Evolutionary conservation across 1,284 basidiomycete genomes (phyloP), one percentile per base, ranked within the genome.

Genomic region (Microbotryum scabiosae): DNA sequence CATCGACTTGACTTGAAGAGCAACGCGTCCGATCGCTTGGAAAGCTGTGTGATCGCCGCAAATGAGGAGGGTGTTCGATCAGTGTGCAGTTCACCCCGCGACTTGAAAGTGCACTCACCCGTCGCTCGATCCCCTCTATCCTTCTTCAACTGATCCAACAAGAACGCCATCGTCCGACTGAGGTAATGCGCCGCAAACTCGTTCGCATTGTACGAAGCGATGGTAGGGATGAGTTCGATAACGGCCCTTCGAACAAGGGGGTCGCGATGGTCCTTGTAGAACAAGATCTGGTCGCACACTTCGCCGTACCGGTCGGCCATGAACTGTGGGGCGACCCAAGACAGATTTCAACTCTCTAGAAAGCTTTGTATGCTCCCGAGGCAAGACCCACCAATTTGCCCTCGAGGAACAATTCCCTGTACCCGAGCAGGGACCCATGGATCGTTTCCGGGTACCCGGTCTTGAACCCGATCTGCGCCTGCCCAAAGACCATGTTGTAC

Each of bases 21-120:
- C 90, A 45, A 97, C 89, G 70, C 97, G 91, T 1, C 96, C 96
- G 66, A 99, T 93, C 2, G 96, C 92, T 70, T 96, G 86, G 74
- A 97, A 97, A 0, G 93, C 91, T 87, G 64, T 32, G 36, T 30
- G 72, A 60, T 28, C 66, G 65, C 21, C 10, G 36, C 36, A 41
- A 2, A 41, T 12, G 36, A 48, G 55, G 64, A 70, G 28, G 28
- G 28, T 30, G 18, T 7, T 28, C 28, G 9, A 4, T 46, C 48
- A 50, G 46, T 26, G 3, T 16, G 0, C 26, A n/a, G 20, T 5
- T 6, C 12, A 5, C 9, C 25, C n/a, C 6, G 0, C 2, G 3
- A 44, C 4, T 8, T 25, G 67, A 67, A 43, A 67, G 70, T 56
- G 70, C 68, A 75, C 75, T 67, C 73, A 87, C 90, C 88, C 69